Evolutionary conservation across 1,284 basidiomycete species (phyloP).

Genomic region (Malassezia vespertilionis): DNA sequence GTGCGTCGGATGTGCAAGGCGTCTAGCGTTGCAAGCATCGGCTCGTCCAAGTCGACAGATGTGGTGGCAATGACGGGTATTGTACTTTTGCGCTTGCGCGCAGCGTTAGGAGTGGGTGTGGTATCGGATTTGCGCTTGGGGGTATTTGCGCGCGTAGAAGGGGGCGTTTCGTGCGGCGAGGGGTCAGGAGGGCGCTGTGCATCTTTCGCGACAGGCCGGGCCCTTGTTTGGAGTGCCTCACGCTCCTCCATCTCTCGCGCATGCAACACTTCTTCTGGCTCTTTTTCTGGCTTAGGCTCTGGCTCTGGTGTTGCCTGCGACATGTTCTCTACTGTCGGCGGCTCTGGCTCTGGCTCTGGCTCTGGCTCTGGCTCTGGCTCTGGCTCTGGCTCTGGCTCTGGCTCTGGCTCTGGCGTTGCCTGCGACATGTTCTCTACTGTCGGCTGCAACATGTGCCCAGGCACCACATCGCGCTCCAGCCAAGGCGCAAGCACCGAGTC

Average conservation of each 20-base stretch:
- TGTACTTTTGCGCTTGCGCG: conserved; percentile 2
- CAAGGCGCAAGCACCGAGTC: conserved; percentile 5
- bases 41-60: conserved; percentile 11
- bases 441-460: too few species aligned
- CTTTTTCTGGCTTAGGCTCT: not conserved
- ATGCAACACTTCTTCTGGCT: too few species aligned
- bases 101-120: not conserved
- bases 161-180: too few species aligned
- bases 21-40: conserved; percentile 8
- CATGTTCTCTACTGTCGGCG: too few species aligned
- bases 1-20: conserved; percentile 7
- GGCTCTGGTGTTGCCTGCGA: conserved; percentile 1
- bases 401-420: not conserved
- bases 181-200: too few species aligned
- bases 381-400: not conserved
- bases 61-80: conserved; percentile 13
- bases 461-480: not conserved
- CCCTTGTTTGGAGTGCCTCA: too few species aligned
- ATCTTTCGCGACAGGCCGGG: too few species aligned
- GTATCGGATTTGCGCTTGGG: not conserved
- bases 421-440: too few species aligned
- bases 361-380: too few species aligned
- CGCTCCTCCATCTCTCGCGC: too few species aligned
- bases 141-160: too few species aligned
- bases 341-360: too few species aligned